phyloP scores from a whole-genome alignment of 345 rosid species.

The Citrus inodora region DNA sequence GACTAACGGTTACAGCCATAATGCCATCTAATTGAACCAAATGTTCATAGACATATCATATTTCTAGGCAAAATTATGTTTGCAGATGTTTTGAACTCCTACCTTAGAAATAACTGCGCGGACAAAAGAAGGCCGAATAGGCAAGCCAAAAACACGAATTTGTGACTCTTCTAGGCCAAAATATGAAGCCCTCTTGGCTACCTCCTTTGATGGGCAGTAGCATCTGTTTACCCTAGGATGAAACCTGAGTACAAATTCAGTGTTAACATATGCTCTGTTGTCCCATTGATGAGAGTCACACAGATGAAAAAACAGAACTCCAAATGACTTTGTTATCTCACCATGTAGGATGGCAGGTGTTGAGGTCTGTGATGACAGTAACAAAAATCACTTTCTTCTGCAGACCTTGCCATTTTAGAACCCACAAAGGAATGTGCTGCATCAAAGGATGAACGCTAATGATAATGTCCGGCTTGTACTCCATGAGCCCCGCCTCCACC shows the following conservation, averaged over 20 bases:
- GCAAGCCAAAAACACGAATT: constrained; percentile 74
- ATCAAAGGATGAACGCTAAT: constrained; percentile 95
- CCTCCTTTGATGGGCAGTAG: constrained; percentile 89
- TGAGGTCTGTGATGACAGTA: constrained; percentile 91
- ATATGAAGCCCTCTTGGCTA: constrained; percentile 72
- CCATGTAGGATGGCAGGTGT: constrained; percentile 93
- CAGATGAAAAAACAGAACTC: background rate
- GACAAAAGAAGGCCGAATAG: constrained; percentile 90
- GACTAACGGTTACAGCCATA: background rate
- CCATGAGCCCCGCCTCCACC: constrained; percentile 94
- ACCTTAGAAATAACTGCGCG: constrained; percentile 81
- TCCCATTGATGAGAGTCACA: background rate
- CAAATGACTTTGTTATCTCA: constrained; percentile 26
- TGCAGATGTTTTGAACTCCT: background rate
- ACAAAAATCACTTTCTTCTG: constrained; percentile 88
- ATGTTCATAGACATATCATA: too few relatives aligned
- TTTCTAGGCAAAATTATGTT: background rate
- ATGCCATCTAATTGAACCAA: background rate
- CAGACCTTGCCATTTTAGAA: constrained; percentile 93
- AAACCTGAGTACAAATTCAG: constrained; percentile 54
- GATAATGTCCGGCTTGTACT: constrained; percentile 91
- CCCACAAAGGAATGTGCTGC: constrained; percentile 96
- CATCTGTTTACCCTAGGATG: constrained; percentile 90
- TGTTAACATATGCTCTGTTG: background rate
- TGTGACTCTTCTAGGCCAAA: constrained; percentile 84